phyloP scores from a whole-genome alignment of 169 alveolate species.

The Sarcocystis neurona region DNA sequence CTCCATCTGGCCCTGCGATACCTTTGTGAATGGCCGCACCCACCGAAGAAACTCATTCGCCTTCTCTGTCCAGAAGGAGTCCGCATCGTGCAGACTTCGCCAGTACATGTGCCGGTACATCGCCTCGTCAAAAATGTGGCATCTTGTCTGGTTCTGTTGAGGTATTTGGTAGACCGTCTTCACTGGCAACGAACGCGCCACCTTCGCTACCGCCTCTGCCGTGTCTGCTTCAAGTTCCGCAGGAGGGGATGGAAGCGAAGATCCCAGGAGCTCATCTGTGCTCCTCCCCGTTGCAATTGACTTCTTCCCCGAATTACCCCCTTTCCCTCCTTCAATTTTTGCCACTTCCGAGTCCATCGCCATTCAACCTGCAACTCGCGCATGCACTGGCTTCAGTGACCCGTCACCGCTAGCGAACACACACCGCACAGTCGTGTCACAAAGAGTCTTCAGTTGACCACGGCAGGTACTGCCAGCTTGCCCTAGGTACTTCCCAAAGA shows the following conservation, averaged over 20 bases:
- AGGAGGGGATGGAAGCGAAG: conserved; percentile 14
- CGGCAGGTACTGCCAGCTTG: too few species aligned
- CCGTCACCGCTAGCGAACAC: too few species aligned
- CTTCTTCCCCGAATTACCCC: not conserved
- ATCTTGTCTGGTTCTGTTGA: conserved; percentile 53
- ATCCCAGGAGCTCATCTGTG: not conserved
- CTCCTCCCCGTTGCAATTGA: not conserved
- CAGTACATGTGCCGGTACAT: conserved; percentile 63
- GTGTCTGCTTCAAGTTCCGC: conserved; percentile 3
- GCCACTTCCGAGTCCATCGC: too few species aligned
- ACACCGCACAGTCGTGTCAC: too few species aligned
- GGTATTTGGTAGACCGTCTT: conserved; percentile 50
- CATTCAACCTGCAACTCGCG: too few species aligned
- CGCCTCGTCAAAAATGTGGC: conserved; percentile 58
- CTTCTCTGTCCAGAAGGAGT: conserved; percentile 65
- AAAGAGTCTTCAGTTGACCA: too few species aligned
- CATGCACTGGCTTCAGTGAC: too few species aligned
- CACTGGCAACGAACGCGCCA: conserved; percentile 57
- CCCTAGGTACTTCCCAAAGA: too few species aligned
- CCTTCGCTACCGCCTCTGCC: not conserved
- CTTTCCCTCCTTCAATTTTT: not conserved
- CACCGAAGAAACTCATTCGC: conserved; percentile 58
- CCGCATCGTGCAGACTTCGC: conserved; percentile 60
- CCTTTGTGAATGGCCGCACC: conserved; percentile 67
- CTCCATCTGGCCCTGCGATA: conserved; percentile 69